Percentiles rank a stretch among this genome's conserved stretches.
Evolutionary conservation across 2,329 filamentous ascomycete species (phyloP).

Genomic region (Hypoxylon sp.): DNA sequence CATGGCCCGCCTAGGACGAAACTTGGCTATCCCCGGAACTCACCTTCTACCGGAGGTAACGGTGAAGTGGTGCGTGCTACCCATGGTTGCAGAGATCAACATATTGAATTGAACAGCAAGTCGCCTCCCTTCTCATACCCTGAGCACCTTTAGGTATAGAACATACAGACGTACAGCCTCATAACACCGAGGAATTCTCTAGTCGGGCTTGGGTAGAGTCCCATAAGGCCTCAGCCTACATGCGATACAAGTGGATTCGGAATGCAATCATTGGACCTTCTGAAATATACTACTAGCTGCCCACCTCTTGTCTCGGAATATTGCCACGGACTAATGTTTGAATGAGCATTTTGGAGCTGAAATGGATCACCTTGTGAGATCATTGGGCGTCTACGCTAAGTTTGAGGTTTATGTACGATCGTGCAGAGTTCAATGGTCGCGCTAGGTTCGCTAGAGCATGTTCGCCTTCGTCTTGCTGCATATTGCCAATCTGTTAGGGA

Average conservation of each 20-base stretch:
- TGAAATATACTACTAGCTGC: conserved; percentile 1
- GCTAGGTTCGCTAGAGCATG: not conserved
- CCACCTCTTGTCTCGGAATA: conserved; percentile 23
- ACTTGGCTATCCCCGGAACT: conserved; percentile 19
- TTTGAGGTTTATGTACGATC: conserved; percentile 20
- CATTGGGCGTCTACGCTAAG: conserved; percentile 24
- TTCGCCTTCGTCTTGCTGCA: not conserved
- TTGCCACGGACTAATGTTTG: conserved; percentile 41
- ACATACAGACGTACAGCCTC: conserved; percentile 32
- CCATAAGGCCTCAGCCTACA: conserved; percentile 3
- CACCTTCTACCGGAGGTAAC: conserved; percentile 23
- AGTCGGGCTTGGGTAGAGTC: conserved; percentile 9
- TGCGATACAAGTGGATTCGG: not conserved
- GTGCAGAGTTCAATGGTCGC: not conserved
- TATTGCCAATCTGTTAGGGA: not conserved
- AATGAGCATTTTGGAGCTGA: conserved; percentile 12
- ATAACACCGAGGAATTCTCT: conserved; percentile 1
- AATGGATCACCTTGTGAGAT: conserved; percentile 28
- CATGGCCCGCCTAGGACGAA: conserved; percentile 27
- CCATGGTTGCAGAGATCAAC: conserved; percentile 39
- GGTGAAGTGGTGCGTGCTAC: conserved; percentile 26
- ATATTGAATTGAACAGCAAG: conserved; percentile 32
- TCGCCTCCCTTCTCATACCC: conserved; percentile 29
- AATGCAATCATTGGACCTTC: conserved; percentile 1
- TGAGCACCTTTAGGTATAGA: conserved; percentile 16